Evolutionary conservation across 306 rosid species (phyloP), one percentile per base, ranked within the genome.

Genomic region (Morella rubra): DNA sequence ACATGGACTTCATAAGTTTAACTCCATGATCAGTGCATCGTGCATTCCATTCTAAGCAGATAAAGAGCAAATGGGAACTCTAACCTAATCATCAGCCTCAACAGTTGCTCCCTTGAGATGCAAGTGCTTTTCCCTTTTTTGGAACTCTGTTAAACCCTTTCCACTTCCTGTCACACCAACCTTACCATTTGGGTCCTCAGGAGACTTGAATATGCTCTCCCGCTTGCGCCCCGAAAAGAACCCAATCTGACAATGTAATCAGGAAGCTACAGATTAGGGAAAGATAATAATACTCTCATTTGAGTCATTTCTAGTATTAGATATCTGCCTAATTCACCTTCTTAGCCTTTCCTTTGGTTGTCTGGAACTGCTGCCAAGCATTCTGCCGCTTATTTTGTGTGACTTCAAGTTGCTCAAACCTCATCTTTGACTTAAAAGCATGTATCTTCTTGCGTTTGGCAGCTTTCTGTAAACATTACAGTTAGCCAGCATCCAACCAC

Each of bases 161-260:
- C 99, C 99, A 76, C 99, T 95, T 64, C 99, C 97, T 16, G 99
- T 95, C 82, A 92, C 99, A 58, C 99, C 99, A 83, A 95, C 99
- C 91, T 95, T 95, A 51, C 99, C 99, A 0, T 76, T 51, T 22
- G 99, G 97, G 83, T 95, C 99, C 12, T 95, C 99, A 0, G 99
- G 99, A 82, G 99, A 95, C 84, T 95, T 95, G 84, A 95, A 95
- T 80, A 95, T 95, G 83, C 99, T 95, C 86, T 95, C 99, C 52
- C 92, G 86, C 81, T 95, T 95, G 74, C 93, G 88, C 73, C 97
- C 97, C 0, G 97, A 90, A 82, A 87, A 92, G 92, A 92, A 95
- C 71, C 99, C 99, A 52, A 91, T 86, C 99, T 92, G 82, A 68
- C 50, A 66, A 20, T 54, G 75, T 73, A 71, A 55, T 32, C 74